Evolutionary conservation across 2,329 filamentous ascomycete genomes (phyloP).

Genomic region (Cladobotryum mycophilum): DNA sequence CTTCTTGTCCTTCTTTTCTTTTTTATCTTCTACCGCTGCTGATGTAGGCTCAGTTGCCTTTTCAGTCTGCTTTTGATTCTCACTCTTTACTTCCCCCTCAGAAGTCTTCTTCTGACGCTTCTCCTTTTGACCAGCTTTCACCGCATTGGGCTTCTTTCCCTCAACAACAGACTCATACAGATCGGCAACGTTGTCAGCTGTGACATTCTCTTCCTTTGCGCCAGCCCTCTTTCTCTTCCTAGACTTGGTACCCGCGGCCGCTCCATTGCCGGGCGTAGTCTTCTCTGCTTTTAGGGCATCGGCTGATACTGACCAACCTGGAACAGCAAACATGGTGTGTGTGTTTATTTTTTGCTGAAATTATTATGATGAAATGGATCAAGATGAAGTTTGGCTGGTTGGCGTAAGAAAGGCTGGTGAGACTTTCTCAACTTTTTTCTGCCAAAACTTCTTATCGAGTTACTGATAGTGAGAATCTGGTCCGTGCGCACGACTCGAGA

Average conservation of each 20-base stretch:
- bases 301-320: conserved; percentile 80
- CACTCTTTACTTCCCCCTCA: conserved; percentile 16
- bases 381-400: neutral
- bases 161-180: conserved; percentile 78
- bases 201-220: conserved; percentile 42
- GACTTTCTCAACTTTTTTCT: conserved; percentile 2
- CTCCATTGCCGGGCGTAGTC: conserved; percentile 24
- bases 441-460: neutral
- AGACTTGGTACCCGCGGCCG: conserved; percentile 36
- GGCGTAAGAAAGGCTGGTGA: neutral
- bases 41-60: conserved; percentile 11
- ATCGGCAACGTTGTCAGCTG: conserved; percentile 63
- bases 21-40: conserved; percentile 16
- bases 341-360: conserved; percentile 7
- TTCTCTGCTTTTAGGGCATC: conserved; percentile 66
- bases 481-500: neutral
- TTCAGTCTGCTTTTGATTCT: conserved; percentile 26
- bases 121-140: conserved; percentile 22
- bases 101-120: conserved; percentile 28
- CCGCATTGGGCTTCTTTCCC: conserved; percentile 42
- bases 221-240: conserved; percentile 51
- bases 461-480: neutral
- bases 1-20: conserved; percentile 35
- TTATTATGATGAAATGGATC: neutral
- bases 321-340: conserved; percentile 97